Conservation (phyloP, 169 alveolate species). For the Eimeria acervulina region DNA sequence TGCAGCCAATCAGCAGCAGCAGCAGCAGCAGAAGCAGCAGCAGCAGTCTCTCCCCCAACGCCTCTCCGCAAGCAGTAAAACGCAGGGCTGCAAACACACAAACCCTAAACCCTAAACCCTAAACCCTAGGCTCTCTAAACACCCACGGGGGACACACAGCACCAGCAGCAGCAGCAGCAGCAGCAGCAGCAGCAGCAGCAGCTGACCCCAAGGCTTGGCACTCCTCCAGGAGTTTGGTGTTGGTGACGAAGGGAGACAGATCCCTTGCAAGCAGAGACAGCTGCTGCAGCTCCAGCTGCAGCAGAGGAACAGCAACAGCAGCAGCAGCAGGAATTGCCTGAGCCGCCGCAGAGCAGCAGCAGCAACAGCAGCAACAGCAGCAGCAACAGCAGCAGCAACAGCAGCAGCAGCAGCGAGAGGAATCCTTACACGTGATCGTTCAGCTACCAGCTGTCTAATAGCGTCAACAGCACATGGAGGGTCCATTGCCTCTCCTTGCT, state of each 20-base stretch:
- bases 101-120: conserved; percentile 40
- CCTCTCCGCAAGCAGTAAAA: too few relatives aligned
- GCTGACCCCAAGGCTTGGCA: background rate
- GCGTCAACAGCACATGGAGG: background rate
- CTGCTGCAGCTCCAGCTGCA: too few relatives aligned
- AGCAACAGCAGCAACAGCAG: background rate
- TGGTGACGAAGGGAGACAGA: background rate
- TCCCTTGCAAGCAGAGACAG: background rate
- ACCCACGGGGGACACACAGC: too few relatives aligned
- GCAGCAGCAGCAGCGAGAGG: conserved; percentile 54
- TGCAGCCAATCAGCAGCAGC: too few relatives aligned
- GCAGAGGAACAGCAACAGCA: too few relatives aligned
- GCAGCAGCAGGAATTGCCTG: too few relatives aligned
- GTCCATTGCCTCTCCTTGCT: background rate
- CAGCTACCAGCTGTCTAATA: conserved; percentile 11
- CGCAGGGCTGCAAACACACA: background rate
- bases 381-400: conserved; percentile 37
- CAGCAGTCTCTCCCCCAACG: too few relatives aligned
- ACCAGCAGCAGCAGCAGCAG: too few relatives aligned
- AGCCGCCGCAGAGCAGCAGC: too few relatives aligned
- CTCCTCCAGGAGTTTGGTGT: background rate
- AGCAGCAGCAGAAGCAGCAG: too few relatives aligned
- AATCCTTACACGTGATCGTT: too few relatives aligned
- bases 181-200: too few relatives aligned
- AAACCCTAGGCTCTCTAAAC: background rate